Evolutionary conservation across 2,329 filamentous ascomycete genomes (phyloP).

Genomic region (Penicillium corylophilum): DNA sequence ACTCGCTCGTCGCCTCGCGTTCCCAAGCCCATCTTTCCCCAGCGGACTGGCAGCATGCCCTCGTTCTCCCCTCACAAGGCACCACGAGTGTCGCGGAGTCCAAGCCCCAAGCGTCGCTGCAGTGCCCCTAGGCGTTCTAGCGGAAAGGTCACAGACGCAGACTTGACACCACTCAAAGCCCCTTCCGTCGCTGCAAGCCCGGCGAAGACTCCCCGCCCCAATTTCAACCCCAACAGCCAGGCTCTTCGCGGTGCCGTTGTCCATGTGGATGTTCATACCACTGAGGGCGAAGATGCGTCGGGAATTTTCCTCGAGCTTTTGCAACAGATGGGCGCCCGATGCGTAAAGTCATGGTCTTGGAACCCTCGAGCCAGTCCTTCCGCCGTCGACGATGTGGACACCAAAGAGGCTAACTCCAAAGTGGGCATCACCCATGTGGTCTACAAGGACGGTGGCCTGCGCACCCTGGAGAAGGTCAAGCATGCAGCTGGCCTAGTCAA

Average conservation of each 20-base stretch:
- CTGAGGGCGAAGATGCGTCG: conserved; percentile 76
- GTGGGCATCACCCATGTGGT: conserved; percentile 84
- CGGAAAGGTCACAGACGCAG: conserved; percentile 3
- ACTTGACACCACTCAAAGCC: conserved; percentile 9
- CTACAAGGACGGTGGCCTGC: conserved; percentile 80
- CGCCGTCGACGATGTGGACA: conserved; percentile 32
- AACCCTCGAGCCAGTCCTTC: conserved; percentile 54
- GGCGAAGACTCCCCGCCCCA: conserved; percentile 29
- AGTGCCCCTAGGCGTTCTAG: conserved; percentile 17
- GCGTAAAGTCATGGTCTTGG: conserved; percentile 75
- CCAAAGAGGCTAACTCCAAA: conserved; percentile 43
- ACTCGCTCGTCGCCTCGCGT: conserved; percentile 33
- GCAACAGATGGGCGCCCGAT: conserved; percentile 76
- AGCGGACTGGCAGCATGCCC: conserved; percentile 20
- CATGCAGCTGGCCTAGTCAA: conserved; percentile 71
- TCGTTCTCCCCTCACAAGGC: conserved; percentile 31
- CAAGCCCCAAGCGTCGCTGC: conserved; percentile 20
- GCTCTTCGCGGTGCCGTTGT: conserved; percentile 71
- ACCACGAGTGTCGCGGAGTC: conserved; percentile 16
- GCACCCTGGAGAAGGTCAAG: conserved; percentile 77
- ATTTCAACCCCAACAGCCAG: conserved; percentile 23
- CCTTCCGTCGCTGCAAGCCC: conserved; percentile 25
- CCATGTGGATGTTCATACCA: conserved; percentile 80
- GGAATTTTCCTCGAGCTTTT: conserved; percentile 79
- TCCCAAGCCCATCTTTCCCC: conserved; percentile 23